These are phyloP conservation scores for Diplogelasinospora grovesii DNA, from an alignment of 495 filamentous ascomycete genomes.

Conservation along the genomic window DNA sequence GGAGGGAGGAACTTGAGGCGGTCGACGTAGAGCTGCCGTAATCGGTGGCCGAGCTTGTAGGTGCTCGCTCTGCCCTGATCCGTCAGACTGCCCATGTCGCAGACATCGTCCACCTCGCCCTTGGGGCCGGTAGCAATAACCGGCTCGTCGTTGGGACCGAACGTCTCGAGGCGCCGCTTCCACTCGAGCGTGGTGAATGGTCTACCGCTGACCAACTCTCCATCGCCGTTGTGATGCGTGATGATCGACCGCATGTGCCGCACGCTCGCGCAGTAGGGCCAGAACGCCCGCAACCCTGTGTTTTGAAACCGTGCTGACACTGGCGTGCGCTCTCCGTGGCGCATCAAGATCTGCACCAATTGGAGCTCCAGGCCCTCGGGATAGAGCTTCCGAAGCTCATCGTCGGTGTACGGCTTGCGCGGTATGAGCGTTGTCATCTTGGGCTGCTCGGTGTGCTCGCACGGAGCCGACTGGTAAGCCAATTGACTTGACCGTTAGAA, in stretches of 20 bases:
- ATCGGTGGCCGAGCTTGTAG: conserved; percentile 66
- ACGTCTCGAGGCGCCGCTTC: conserved; percentile 72
- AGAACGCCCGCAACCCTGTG: conserved; percentile 74
- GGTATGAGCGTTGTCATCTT: conserved; percentile 73
- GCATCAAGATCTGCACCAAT: conserved; percentile 83
- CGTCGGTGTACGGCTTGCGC: conserved; percentile 67
- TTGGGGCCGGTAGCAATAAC: conserved; percentile 58
- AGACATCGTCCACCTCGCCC: conserved; percentile 69
- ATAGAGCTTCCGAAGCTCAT: conserved; percentile 79
- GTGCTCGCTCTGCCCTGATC: conserved; percentile 82
- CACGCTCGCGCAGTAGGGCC: conserved; percentile 86
- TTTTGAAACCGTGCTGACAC: conserved; percentile 84
- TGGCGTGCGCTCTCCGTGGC: conserved; percentile 86
- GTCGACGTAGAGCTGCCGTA: conserved; percentile 81
- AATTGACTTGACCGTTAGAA: too few species aligned
- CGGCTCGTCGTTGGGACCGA: conserved; percentile 65
- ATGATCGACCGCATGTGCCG: conserved; percentile 65
- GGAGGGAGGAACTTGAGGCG: conserved; percentile 78
- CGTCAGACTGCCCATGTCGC: conserved; percentile 81
- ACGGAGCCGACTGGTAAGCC: neutral
- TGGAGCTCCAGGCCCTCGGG: conserved; percentile 72
- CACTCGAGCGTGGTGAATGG: conserved; percentile 65
- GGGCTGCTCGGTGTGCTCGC: neutral
- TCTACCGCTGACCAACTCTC: neutral
- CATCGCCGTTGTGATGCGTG: conserved; percentile 34